phyloP scores from a whole-genome alignment of 2,329 filamentous ascomycete genomes.

The Stagonosporopsis cucurbitacearum region DNA sequence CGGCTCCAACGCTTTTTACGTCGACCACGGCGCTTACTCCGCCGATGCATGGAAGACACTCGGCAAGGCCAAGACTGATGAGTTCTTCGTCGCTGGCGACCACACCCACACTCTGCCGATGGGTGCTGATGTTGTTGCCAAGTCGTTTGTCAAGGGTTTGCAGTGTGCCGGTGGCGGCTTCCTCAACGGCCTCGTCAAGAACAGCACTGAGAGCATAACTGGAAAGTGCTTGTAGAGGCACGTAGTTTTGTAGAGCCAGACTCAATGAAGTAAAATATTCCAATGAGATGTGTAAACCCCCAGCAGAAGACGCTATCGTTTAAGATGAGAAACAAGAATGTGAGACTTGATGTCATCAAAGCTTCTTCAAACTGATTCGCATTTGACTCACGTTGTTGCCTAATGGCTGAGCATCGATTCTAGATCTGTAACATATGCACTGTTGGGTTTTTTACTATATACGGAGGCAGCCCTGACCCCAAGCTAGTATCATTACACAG shows the following conservation, averaged over 20 bases:
- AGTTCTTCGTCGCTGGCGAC: constrained; percentile 61
- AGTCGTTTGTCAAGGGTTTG: constrained; percentile 65
- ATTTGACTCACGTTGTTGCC: no score
- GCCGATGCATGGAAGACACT: constrained; percentile 61
- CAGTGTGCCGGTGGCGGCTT: constrained; percentile 56
- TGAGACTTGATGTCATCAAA: no score
- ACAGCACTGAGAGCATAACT: constrained; percentile 38
- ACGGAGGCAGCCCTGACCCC: no score
- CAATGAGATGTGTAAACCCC: no score
- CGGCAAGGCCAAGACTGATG: constrained; percentile 59
- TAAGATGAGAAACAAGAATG: no score
- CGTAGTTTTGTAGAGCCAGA: neutral
- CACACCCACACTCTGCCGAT: constrained; percentile 67
- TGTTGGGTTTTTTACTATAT: no score
- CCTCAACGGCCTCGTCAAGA: constrained; percentile 50
- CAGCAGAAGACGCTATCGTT: no score
- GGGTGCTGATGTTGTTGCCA: constrained; percentile 63
- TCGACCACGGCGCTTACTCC: constrained; percentile 67
- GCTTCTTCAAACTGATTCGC: no score
- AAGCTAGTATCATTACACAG: neutral
- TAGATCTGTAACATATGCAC: no score
- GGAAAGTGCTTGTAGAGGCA: constrained; percentile 36
- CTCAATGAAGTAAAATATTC: neutral
- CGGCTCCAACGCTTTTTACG: constrained; percentile 57
- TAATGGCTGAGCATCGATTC: no score